Evolutionary conservation across 495 filamentous ascomycete species (phyloP), one percentile per base, ranked within the genome.

Genomic region (Neurospora hispaniola): DNA sequence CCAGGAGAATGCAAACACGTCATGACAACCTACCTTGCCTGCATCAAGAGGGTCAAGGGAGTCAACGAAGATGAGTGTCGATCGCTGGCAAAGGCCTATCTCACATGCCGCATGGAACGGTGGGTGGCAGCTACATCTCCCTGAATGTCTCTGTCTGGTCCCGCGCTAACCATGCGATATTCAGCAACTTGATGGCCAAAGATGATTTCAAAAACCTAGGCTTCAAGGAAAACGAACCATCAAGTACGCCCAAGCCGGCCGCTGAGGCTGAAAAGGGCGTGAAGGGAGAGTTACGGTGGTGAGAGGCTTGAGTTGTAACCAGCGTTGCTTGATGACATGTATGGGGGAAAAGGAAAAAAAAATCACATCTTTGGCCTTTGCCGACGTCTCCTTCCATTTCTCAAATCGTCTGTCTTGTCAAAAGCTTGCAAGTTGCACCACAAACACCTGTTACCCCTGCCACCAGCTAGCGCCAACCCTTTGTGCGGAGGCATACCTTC

Each of bases 201-300:
- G 96, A 99, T 78, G 90, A 95, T 71, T 93, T 98, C 78, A 91
- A 91, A 82, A 99, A 99, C 75, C 84, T 99, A 35, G 96, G 96
- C 1, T 94, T 96, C 73, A 79, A 75, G 44, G 80, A 79, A 42
- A 46, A 73, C 20, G 62, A 66, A 66, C 73, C 54, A 44, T 70
- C 39, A 9, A 71, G 74, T 40, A 73, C 66, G 46, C 69, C 66
- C n/a, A 69, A 73, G 42, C 69, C 59, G 23, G 44, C 46, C 16
- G 72, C 40, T 23, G 72, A 70, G 23, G 72, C 59, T 11, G 81
- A 80, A 48, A 76, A 80, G 69, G 84, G 82, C 12, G 76, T 80
- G 42, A 84, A 85, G 72, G 83, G 83, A 23, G 84, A 86, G 75
- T 78, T 86, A 71, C 77, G 75, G 59, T 86, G 84, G 84, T 85